phyloP scores from a whole-genome alignment of 208 protist species.

The Wallacemonas sp. region DNA sequence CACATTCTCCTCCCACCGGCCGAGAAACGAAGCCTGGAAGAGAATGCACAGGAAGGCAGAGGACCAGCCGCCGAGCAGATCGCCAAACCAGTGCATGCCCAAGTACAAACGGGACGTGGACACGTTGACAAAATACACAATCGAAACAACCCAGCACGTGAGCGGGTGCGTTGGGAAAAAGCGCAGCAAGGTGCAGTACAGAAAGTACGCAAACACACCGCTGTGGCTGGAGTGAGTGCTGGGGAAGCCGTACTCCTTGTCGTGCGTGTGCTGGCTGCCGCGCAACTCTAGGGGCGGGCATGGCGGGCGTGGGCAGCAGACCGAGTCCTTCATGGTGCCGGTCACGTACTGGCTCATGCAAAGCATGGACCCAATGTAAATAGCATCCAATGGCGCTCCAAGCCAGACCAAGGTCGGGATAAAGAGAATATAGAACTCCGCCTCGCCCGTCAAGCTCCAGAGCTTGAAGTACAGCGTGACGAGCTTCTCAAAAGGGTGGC shows the following conservation, averaged over 20 bases:
- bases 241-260: conserved; percentile 75
- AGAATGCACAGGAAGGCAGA: conserved; percentile 45
- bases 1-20: conserved; percentile 32
- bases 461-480: conserved; percentile 57
- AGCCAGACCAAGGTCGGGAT: conserved; percentile 64
- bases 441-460: conserved; percentile 70
- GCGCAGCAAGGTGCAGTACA: conserved; percentile 40
- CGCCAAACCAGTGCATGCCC: conserved; percentile 80
- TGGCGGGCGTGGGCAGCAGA: conserved; percentile 66
- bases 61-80: conserved; percentile 54
- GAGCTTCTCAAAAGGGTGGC: conserved; percentile 26
- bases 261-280: conserved; percentile 44
- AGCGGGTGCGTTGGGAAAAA: conserved; percentile 39
- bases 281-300: conserved; percentile 64
- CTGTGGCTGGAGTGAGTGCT: conserved; percentile 70
- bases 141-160: conserved; percentile 38
- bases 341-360: conserved; percentile 71
- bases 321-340: conserved; percentile 55
- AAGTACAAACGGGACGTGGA: conserved; percentile 66
- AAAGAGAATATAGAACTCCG: conserved; percentile 67
- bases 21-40: conserved; percentile 44
- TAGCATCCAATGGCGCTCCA: conserved; percentile 27
- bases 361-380: conserved; percentile 47
- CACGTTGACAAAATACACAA: conserved; percentile 50
- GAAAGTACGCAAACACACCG: conserved; percentile 54